A percentile compares a stretch with the other conserved stretches of the same genome.
These are phyloP conservation scores for Bipolaris zeicola DNA, from an alignment of 2,329 filamentous ascomycete genomes.

Conservation along the genomic window DNA sequence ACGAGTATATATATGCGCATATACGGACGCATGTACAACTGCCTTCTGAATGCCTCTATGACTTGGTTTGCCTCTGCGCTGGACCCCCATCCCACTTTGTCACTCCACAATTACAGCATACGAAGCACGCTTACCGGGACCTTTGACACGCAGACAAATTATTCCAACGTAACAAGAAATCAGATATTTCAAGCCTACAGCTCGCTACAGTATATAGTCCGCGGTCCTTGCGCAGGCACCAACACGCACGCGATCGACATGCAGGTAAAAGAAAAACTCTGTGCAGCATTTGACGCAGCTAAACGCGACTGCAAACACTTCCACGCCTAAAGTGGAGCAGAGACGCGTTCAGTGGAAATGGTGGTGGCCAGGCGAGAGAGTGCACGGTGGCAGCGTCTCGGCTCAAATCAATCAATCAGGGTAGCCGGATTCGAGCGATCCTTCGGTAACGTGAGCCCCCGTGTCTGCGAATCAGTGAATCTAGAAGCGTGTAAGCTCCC, in stretches of 20 bases:
- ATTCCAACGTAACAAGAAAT: neutral
- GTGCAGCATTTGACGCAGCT: conserved; percentile 31
- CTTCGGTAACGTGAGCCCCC: conserved; percentile 6
- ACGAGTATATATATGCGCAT: no score
- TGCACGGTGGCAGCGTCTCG: conserved; percentile 31
- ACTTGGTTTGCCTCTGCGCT: no score
- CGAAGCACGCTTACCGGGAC: no score
- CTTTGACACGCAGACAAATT: no score
- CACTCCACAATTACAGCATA: no score
- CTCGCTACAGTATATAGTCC: neutral
- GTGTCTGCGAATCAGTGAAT: neutral
- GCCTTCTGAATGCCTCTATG: no score
- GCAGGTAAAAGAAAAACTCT: conserved; percentile 35
- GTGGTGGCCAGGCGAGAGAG: conserved; percentile 24
- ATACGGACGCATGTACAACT: no score
- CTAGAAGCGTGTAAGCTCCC: neutral
- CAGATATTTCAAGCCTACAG: neutral
- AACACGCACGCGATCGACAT: conserved; percentile 28
- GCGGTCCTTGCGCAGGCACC: conserved; percentile 8
- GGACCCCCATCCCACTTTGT: no score
- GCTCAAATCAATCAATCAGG: conserved; percentile 19
- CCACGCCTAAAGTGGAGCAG: conserved; percentile 29
- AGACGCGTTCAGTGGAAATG: conserved; percentile 38
- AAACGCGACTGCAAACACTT: conserved; percentile 17
- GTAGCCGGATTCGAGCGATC: conserved; percentile 12